Conservation (phyloP, 768 basidiomycete species). For the Coprinopsis cinerea region DNA sequence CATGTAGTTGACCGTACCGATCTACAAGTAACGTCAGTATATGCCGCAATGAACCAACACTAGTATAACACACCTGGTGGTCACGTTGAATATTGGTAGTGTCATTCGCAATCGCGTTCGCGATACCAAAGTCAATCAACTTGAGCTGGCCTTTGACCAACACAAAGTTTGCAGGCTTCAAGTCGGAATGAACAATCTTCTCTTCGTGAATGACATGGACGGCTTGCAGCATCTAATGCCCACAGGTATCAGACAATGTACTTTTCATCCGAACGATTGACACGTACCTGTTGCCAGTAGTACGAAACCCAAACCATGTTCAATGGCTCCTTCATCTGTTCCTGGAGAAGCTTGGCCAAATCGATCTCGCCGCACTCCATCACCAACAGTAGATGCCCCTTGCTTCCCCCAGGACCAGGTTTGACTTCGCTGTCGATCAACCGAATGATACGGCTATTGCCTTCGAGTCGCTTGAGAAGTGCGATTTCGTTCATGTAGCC, state of each 20-base stretch:
- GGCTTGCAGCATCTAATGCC: slow-evolving; percentile 93
- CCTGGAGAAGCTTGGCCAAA: slow-evolving; percentile 74
- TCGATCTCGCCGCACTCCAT: slow-evolving; percentile 99
- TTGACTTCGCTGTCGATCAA: slow-evolving; percentile 89
- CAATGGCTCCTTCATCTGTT: slow-evolving; percentile 77
- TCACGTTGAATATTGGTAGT: slow-evolving; percentile 98
- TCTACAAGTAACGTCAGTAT: slow-evolving; percentile 35
- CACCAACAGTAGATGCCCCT: slow-evolving; percentile 74
- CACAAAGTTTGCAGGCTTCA: slow-evolving; percentile 98
- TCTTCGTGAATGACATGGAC: slow-evolving; percentile 98
- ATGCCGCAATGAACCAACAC: background rate
- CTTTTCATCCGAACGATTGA: too few relatives aligned
- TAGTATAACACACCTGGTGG: slow-evolving; percentile 58
- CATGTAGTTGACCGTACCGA: slow-evolving; percentile 99
- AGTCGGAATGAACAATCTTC: slow-evolving; percentile 97
- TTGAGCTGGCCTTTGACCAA: slow-evolving; percentile 92
- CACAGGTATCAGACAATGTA: too few relatives aligned
- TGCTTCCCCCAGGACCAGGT: slow-evolving; percentile 60
- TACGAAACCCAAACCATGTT: slow-evolving; percentile 94
- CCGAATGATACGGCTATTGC: slow-evolving; percentile 88
- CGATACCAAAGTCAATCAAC: slow-evolving; percentile 99
- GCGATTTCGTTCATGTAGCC: slow-evolving; percentile 97
- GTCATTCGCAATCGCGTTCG: slow-evolving; percentile 97
- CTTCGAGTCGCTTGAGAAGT: slow-evolving; percentile 87
- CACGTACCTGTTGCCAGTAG: slow-evolving; percentile 91